phyloP scores from a whole-genome alignment of 345 rosid genomes.

The Lepidium africanum region DNA sequence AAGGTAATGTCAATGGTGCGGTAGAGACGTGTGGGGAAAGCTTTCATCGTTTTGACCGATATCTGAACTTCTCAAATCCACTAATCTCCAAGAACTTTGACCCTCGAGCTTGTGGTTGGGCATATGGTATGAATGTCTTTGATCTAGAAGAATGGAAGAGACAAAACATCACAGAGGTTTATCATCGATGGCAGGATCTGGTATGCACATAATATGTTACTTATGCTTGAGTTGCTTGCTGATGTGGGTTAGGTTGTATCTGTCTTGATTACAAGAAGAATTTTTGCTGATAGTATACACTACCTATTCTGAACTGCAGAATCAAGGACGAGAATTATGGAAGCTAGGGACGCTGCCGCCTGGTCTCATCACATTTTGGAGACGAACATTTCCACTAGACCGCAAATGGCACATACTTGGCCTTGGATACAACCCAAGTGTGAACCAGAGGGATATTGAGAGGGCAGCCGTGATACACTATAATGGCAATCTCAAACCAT shows the following conservation, averaged over 20 bases:
- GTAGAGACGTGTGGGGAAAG: constrained; percentile 99
- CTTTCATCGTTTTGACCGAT: constrained; percentile 93
- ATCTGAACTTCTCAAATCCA: constrained; percentile 97
- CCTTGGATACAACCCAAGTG: constrained; percentile 75
- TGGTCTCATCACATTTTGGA: constrained; percentile 84
- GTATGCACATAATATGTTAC: constrained; percentile 33
- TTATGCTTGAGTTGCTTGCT: background rate
- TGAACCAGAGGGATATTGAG: constrained; percentile 64
- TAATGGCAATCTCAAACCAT: constrained; percentile 82
- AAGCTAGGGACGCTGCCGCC: constrained; percentile 84
- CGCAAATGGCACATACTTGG: constrained; percentile 74
- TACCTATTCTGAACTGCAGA: constrained; percentile 33
- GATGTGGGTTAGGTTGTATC: constrained; percentile 6
- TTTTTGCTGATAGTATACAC: background rate
- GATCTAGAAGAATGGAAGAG: constrained; percentile 85
- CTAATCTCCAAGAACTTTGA: constrained; percentile 78
- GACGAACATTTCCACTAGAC: constrained; percentile 44
- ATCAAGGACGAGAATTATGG: constrained; percentile 67
- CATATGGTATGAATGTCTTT: constrained; percentile 95
- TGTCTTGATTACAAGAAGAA: background rate
- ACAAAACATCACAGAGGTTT: constrained; percentile 81
- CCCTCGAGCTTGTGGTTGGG: constrained; percentile 99
- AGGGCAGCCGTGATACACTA: constrained; percentile 70
- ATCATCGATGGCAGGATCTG: constrained; percentile 93
- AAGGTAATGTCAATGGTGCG: constrained; percentile 94